Base-by-base conservation (phyloP, 371 early-diverging fungal species). In the Rhizopus arrhizus region DNA sequence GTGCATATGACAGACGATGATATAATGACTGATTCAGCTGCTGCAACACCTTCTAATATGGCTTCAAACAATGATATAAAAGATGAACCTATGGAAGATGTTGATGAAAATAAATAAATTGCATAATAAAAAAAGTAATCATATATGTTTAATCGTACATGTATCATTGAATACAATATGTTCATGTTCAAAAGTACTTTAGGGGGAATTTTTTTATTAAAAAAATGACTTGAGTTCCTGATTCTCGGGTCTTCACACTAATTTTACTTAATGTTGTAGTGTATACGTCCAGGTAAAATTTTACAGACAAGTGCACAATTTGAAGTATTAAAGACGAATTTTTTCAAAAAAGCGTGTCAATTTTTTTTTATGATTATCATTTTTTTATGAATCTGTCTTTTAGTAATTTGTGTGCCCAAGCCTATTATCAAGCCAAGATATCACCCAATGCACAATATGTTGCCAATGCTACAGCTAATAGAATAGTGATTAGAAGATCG, bases 391-490 rank as follows among this genome's bases (percentile, higher is more conserved):
- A 49, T 3, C 32, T 54, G 29, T 10, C n/a, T 12, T 73, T 53
- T 49, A 74, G 74, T 58, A 55, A 91, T 48, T 56, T 90, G 34
- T 93, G 83, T 80, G 90, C 89, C 61, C 91, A 91, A 56, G 69
- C 84, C 28, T 63, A 66, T 29, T 68, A 69, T 35, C 82, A 86
- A 57, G 82, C 68, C 32, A 50, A 58, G 53, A 85, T 86, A 60
- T 91, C 93, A 29, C 93, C 94, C 2, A 68, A 85, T 63, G 83
- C 82, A 4, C 62, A 68, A 31, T 85, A 83, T 60, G 58, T 94
- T 3, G 94, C 92, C 5, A 88, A 85, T 29, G 84, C 75, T 9
- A 85, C 87, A 7, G 84, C 88, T 35, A 78, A 85, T 61, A 80
- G 90, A 15, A 78, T 95, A 12, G 88, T 91, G 4, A 77, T 95